phyloP scores from a whole-genome alignment of 768 basidiomycete species.

The Termitomyces sp. region DNA sequence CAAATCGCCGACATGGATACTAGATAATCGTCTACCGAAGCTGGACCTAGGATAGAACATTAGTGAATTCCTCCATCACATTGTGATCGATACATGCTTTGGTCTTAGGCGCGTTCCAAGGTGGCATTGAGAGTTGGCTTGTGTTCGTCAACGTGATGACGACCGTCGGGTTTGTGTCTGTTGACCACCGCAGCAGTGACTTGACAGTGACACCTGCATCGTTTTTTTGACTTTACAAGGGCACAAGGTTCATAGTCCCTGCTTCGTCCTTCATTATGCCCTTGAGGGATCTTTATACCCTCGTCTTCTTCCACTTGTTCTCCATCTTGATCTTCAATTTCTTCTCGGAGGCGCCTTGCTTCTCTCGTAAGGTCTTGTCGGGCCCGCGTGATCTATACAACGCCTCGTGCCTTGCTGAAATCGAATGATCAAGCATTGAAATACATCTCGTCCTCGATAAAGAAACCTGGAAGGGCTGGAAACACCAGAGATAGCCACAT shows the following conservation, averaged over 20 bases:
- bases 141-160: neutral
- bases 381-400: constrained; percentile 54
- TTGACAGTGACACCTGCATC: no score
- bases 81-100: constrained; percentile 6
- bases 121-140: constrained; percentile 8
- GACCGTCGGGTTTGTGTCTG: no score
- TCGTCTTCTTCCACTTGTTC: constrained; percentile 8
- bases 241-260: no score
- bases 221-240: no score
- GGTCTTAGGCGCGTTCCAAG: constrained; percentile 18
- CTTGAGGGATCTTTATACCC: neutral
- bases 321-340: constrained; percentile 57
- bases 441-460: constrained; percentile 58
- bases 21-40: constrained; percentile 14
- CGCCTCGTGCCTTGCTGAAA: constrained; percentile 49
- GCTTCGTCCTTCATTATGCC: neutral
- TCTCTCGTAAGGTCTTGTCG: constrained; percentile 51
- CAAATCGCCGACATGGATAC: neutral
- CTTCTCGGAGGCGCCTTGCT: constrained; percentile 39
- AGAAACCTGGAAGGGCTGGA: constrained; percentile 36
- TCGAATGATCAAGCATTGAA: constrained; percentile 52
- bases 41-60: constrained; percentile 11
- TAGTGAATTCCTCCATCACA: neutral
- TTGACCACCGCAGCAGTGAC: no score
- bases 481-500: constrained; percentile 51